Evolutionary conservation across 257 asterid genomes (phyloP).

Genomic region (Verbascum thapsus): DNA sequence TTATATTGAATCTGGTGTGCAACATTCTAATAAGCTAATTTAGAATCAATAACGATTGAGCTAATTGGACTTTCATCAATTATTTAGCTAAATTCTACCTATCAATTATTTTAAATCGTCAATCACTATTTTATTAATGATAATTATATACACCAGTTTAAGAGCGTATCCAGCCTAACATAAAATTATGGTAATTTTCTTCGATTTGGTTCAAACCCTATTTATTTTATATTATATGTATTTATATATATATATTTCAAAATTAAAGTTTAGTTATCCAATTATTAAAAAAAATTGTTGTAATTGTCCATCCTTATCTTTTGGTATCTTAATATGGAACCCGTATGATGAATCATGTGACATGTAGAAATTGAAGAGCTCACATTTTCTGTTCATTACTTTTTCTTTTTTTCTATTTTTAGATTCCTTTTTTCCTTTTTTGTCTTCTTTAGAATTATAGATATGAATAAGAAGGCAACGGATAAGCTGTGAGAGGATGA

Average conservation of each 20-base stretch:
- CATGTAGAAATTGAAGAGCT: conserved; percentile 34
- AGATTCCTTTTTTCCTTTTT: conserved; percentile 35
- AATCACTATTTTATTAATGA: too few relatives aligned
- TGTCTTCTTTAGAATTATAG: conserved; percentile 44
- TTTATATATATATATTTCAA: not conserved
- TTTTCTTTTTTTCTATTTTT: conserved; percentile 32
- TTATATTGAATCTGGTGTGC: too few relatives aligned
- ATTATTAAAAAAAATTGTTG: not conserved
- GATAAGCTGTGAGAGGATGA: conserved; percentile 84
- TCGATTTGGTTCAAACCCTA: too few relatives aligned
- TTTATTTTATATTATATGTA: not conserved
- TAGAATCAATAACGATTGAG: too few relatives aligned
- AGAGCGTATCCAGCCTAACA: too few relatives aligned
- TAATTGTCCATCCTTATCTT: conserved; percentile 33
- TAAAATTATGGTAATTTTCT: too few relatives aligned
- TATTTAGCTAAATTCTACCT: too few relatives aligned
- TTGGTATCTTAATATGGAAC: conserved; percentile 20
- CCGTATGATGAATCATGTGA: conserved; percentile 47
- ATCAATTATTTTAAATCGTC: too few relatives aligned
- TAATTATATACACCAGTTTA: too few relatives aligned
- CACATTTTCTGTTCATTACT: conserved; percentile 31
- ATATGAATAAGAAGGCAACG: conserved; percentile 41
- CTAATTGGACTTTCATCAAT: too few relatives aligned
- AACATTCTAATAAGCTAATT: too few relatives aligned
- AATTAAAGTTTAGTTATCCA: not conserved